phyloP scores from a whole-genome alignment of 1,284 basidiomycete genomes.

The Sporisorium reilianum region DNA sequence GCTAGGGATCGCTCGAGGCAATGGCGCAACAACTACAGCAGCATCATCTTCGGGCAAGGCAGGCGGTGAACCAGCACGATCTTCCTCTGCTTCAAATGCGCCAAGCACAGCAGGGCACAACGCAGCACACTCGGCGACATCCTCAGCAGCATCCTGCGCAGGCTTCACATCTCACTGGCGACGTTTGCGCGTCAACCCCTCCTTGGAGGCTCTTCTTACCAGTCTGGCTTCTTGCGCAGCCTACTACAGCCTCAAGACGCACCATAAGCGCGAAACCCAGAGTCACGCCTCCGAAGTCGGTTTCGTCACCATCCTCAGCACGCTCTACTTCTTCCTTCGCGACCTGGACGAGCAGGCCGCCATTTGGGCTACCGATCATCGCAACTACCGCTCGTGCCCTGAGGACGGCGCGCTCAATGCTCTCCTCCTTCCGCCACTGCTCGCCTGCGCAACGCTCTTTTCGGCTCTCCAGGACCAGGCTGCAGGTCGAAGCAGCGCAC shows the following conservation, averaged over 20 bases:
- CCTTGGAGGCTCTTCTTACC: constrained; percentile 44
- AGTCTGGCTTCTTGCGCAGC: constrained; percentile 35
- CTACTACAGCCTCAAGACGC: constrained; percentile 40
- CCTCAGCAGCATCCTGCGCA: background rate
- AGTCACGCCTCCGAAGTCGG: constrained; percentile 51
- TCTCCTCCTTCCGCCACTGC: constrained; percentile 54
- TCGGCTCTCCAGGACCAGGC: constrained; percentile 52
- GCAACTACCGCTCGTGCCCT: constrained; percentile 54
- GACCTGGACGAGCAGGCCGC: constrained; percentile 43
- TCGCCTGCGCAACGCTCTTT: constrained; percentile 53
- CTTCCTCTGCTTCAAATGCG: constrained; percentile 24
- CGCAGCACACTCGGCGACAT: background rate
- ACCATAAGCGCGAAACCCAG: constrained; percentile 34
- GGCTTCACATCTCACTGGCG: constrained; percentile 16
- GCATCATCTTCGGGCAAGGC: constrained; percentile 11
- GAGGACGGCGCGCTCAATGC: constrained; percentile 61
- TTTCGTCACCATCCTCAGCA: constrained; percentile 38
- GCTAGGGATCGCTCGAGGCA: background rate
- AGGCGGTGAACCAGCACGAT: constrained; percentile 18
- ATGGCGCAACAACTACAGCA: constrained; percentile 1
- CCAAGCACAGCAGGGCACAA: constrained; percentile 4
- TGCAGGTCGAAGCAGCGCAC: constrained; percentile 42
- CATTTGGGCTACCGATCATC: constrained; percentile 62
- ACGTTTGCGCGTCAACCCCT: constrained; percentile 35
- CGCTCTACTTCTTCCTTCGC: constrained; percentile 52